Conservation (phyloP, 352 stramenopile genomes). For the Blastocystis sp. region DNA sequence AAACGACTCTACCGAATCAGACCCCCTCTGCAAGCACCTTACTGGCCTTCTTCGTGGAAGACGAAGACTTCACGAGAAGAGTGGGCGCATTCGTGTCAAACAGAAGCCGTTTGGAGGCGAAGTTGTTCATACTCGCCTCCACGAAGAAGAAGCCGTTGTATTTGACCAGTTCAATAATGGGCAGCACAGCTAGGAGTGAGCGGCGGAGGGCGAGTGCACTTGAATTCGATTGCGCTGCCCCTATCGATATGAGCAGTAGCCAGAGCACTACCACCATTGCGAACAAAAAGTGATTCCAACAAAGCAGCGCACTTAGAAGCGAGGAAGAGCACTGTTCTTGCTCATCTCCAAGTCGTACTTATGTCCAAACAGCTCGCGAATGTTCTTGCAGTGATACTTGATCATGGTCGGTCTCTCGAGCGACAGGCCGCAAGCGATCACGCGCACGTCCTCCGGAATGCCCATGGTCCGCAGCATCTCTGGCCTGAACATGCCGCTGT, state of each 20-base stretch:
- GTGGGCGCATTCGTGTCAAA: conserved; percentile 27
- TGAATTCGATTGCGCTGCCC: background rate
- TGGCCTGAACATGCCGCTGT: conserved; percentile 92
- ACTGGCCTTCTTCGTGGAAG: background rate
- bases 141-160: conserved; percentile 8
- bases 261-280: background rate
- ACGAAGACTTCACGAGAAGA: conserved; percentile 25
- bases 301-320: conserved; percentile 60
- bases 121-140: background rate
- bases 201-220: background rate
- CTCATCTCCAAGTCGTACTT: conserved; percentile 77
- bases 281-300: background rate
- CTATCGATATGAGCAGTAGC: conserved; percentile 1
- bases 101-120: conserved; percentile 8
- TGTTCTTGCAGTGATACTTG: conserved; percentile 99
- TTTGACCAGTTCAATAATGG: conserved; percentile 11
- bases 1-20: background rate
- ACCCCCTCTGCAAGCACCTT: background rate
- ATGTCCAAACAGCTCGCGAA: conserved; percentile 98
- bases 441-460: conserved; percentile 93
- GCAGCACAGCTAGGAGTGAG: background rate
- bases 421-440: conserved; percentile 97
- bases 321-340: conserved; percentile 66
- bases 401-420: conserved; percentile 98
- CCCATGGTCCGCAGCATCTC: conserved; percentile 98